Conservation (phyloP, 2,329 filamentous ascomycete species). For the Penicillium sp. region DNA sequence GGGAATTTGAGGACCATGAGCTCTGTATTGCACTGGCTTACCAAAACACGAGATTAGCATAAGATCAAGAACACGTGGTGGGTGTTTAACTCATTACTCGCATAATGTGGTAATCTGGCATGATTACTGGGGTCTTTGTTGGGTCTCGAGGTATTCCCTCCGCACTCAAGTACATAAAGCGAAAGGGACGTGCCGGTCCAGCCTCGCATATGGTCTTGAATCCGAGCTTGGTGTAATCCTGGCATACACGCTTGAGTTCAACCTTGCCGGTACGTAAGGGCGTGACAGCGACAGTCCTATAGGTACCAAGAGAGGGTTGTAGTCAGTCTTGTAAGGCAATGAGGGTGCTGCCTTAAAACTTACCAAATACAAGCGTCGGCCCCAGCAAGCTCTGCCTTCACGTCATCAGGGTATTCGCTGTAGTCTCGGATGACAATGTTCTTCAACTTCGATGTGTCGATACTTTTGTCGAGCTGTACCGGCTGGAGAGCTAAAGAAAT, state of each 20-base stretch:
- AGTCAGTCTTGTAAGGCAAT: too few relatives aligned
- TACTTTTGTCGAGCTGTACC: not conserved
- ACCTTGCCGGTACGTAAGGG: too few relatives aligned
- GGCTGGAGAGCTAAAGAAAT: slow-evolving; percentile 8
- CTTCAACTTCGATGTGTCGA: slow-evolving; percentile 26
- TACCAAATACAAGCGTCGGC: slow-evolving; percentile 41
- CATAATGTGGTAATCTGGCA: slow-evolving; percentile 11
- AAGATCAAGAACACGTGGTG: not conserved
- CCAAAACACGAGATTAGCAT: not conserved
- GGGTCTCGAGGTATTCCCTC: slow-evolving; percentile 44
- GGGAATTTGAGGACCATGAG: slow-evolving; percentile 8
- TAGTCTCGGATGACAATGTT: slow-evolving; percentile 32
- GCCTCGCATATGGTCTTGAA: slow-evolving; percentile 37
- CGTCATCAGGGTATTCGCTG: slow-evolving; percentile 29
- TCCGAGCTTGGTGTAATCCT: slow-evolving; percentile 34
- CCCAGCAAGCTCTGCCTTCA: slow-evolving; percentile 28
- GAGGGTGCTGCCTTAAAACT: not conserved
- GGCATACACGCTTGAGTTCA: slow-evolving; percentile 36
- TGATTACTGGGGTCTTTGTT: slow-evolving; percentile 34
- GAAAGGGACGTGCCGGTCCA: slow-evolving; percentile 33
- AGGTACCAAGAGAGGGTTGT: not conserved
- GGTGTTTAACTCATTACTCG: not conserved
- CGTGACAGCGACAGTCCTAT: slow-evolving; percentile 6
- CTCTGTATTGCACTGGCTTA: slow-evolving; percentile 7
- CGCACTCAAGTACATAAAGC: slow-evolving; percentile 53